Evolutionary conservation across 2,329 filamentous ascomycete genomes (phyloP), one percentile per base, ranked within the genome.

Genomic region (Cladosporium sp.): DNA sequence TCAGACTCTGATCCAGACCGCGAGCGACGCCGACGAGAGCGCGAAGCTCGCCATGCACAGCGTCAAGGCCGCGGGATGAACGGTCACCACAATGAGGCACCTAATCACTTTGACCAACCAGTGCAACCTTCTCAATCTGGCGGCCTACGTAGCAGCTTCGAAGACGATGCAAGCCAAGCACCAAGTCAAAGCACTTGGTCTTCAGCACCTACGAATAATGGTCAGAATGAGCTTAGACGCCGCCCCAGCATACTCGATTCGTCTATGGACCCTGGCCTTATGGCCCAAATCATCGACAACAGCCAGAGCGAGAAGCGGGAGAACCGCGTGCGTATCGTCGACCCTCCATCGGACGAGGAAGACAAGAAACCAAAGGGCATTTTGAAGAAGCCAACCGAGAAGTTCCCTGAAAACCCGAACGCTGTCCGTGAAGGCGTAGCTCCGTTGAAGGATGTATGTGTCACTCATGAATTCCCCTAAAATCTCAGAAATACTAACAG

Each of bases 351-450:
- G 74, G 81, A 55, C 78, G 85, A 60, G 82, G 80, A 47, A 78
- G 84, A 57, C 82, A 87, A 90, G 17, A 81, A 82, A 40, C 88
- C 89, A 64, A 94, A 89, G 73, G 88, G 92, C 15, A 97, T 97
- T 59, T 80, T 97, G 43, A 94, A 95, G 73, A 83, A 84, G 57
- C 92, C 93, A 0, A 91, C 86, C 15, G 81, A 82, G 25, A 88
- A 88, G 67, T 97, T 97, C 68, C 93, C 93, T 0, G 92, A 97
- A 69, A 88, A 96, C 62, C 84, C 85, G 0, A 88, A 92, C 64
- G 88, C 90, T 0, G 82, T 95, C 37, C 84, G 92, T 19, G 93
- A 97, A 72, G 93, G 92, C 15, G 93, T 96, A 6, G 92, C 92
- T 1, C 92, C 92, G n/a, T 84, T 96, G 70, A 96, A 96, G 75